Evolutionary conservation across 345 rosid genomes (phyloP), one percentile per base, ranked within the genome.

Genomic region (Arabidopsis thaliana): DNA sequence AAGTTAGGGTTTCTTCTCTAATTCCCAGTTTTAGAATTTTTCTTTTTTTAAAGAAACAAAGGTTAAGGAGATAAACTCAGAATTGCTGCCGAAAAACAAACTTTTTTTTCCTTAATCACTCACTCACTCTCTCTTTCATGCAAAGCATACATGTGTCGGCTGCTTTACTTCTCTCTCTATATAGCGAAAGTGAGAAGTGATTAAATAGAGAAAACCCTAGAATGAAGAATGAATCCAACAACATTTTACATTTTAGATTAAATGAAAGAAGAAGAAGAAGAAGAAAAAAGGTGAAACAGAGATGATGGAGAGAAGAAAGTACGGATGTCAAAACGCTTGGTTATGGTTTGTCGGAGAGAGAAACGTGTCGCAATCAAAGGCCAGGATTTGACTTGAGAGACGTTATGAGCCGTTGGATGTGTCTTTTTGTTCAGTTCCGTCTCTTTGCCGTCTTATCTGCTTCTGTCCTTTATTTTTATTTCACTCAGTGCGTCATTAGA

Each of bases 291-390:
- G 40, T 16, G 51, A 58, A 38, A 66, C 7, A 66, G 48, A 42
- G 46, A 46, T n/a, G 20, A 44, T 48, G 49, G 41, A 38, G 67
- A n/a, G 45, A 48, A 38, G 55, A 8, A 57, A 48, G 72, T 58
- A 77, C 80, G 67, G 76, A 71, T 70, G 66, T 0, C 25, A 51
- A 57, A 78, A 78, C 60, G 73, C 67, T 71, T 78, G 77, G 77
- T 56, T 78, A 57, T 65, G 73, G 42, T 72, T 78, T 42, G 77
- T 59, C 81, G 68, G 75, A 71, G 67, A 77, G 71, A n/a, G 49
- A 70, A 38, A 57, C 73, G 77, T 78, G 81, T 70, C 80, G 24
- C 10, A 57, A 64, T 64, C 76, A 2, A n/a, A 65, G 59, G 25
- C 40, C 34, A 62, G 2, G 81, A 78, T 59, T 50, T 30, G 73